Evolutionary conservation across 2,329 filamentous ascomycete genomes (phyloP), one percentile per base, ranked within the genome.

Genomic region (Alternaria infectoria): DNA sequence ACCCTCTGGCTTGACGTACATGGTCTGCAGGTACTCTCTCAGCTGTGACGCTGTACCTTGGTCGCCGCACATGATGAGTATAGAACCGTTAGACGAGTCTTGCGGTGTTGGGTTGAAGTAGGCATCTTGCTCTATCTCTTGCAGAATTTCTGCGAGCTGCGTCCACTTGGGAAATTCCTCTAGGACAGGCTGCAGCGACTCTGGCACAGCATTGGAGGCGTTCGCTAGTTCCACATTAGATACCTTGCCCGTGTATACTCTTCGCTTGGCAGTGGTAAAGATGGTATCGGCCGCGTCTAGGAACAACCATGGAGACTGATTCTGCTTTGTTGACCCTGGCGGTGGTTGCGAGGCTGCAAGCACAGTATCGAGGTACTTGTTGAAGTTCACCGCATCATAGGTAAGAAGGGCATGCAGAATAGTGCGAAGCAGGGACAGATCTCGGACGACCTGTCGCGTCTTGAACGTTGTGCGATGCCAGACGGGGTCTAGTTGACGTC

Each of bases 391-490:
- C 19, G 93, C 90, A 79, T 99, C 96, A 70, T 96, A 93, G 3
- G 91, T 90, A 25, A 99, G 86, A 19, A 99, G 84, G 54, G 86
- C 87, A 71, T 95, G 91, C 15, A 99, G 86, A 78, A 98, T 90
- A 21, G 89, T 89, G 61, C 95, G 88, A 40, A 99, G 85, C 17
- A 97, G 89, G 0, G 90, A 91, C 70, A 99, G 80, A 77, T 98
- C 96, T 72, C 90, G 91, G 60, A 97, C 95, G 70, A 99, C 97
- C 80, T 97, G 94, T 73, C 91, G 93, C 3, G 95, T 98, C 80
- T 96, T 93, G 86, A 92, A 97, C 78, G 92, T 97, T 55, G 97
- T 92, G 57, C 96, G 89, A 82, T 99, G 96, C 96, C 96, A 99
- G 62, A 98, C 94, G 5, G 95, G 94, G 75, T 98, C 94, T 17